Evolutionary conservation across 805 yeast species (phyloP).

Genomic region (Saccharomycopsis sp.): DNA sequence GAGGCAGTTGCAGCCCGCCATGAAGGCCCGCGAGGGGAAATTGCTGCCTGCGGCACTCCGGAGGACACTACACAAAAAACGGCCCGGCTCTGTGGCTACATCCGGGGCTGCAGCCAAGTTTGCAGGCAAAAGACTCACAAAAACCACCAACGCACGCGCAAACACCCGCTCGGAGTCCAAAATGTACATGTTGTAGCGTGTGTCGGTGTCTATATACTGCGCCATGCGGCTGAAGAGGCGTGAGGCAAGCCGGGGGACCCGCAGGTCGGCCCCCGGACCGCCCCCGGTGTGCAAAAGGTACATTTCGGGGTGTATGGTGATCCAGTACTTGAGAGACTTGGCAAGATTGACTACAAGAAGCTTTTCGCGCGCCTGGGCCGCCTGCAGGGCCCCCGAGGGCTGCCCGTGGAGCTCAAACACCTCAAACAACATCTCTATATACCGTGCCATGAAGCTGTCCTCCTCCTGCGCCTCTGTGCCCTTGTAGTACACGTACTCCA

Average conservation of each 20-base stretch:
- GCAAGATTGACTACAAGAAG: slow-evolving; percentile 6
- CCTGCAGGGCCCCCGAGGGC: not conserved
- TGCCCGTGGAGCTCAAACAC: not conserved
- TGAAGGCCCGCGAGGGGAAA: not conserved
- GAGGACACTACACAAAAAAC: not conserved
- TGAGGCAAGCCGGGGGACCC: slow-evolving; percentile 1
- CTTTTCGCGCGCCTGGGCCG: slow-evolving; percentile 2
- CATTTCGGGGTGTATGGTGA: not conserved
- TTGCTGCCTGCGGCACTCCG: not conserved
- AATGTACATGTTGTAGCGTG: not conserved
- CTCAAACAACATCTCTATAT: not conserved
- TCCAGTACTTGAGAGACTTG: slow-evolving; percentile 9
- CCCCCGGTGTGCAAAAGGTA: not conserved
- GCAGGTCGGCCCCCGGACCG: not conserved
- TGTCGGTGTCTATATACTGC: not conserved
- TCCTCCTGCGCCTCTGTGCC: not conserved
- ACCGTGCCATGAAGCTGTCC: not conserved
- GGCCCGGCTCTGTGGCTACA: not conserved
- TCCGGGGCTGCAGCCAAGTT: not conserved
- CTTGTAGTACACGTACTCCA: not conserved
- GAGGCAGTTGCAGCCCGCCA: not conserved
- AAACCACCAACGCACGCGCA: not conserved
- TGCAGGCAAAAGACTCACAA: not conserved
- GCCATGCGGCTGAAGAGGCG: slow-evolving; percentile 1
- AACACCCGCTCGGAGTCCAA: not conserved